A percentile compares a stretch with the other conserved stretches of the same genome.
phyloP scores from a whole-genome alignment of 2,329 filamentous ascomycete genomes.

The Trichoderma arundinaceum region DNA sequence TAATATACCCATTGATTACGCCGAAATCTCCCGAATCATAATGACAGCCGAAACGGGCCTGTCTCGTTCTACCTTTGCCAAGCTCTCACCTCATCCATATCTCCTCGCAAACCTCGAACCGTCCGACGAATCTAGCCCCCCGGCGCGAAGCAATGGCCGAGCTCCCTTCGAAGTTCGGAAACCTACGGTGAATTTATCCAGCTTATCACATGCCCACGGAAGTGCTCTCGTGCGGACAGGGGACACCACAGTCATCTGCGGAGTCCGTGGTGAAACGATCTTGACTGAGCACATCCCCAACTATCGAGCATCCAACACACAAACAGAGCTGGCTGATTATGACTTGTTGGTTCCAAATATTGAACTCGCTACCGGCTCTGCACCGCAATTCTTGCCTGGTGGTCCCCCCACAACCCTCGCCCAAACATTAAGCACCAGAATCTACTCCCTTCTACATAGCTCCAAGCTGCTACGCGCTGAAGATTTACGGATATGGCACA shows the following conservation, averaged over 20 bases:
- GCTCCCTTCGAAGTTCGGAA: constrained; percentile 69
- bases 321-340: constrained; percentile 62
- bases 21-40: constrained; percentile 1
- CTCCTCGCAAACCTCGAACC: constrained; percentile 86
- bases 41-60: constrained; percentile 50
- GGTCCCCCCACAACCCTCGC: constrained; percentile 79
- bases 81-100: constrained; percentile 86
- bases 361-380: constrained; percentile 88
- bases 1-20: neutral
- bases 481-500: constrained; percentile 76
- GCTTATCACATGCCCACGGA: constrained; percentile 86
- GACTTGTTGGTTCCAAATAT: constrained; percentile 91
- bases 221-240: constrained; percentile 87
- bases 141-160: constrained; percentile 82
- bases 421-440: constrained; percentile 81
- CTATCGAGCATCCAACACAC: constrained; percentile 55
- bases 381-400: constrained; percentile 83
- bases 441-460: constrained; percentile 77
- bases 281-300: constrained; percentile 74
- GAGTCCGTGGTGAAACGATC: constrained; percentile 85
- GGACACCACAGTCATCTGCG: constrained; percentile 93
- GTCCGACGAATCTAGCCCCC: constrained; percentile 50
- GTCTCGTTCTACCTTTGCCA: constrained; percentile 77
- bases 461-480: constrained; percentile 68
- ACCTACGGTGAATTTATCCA: constrained; percentile 80